Base-by-base conservation (phyloP, 192 early-diverging fungal species). In the Dimargaris cristalligena region DNA sequence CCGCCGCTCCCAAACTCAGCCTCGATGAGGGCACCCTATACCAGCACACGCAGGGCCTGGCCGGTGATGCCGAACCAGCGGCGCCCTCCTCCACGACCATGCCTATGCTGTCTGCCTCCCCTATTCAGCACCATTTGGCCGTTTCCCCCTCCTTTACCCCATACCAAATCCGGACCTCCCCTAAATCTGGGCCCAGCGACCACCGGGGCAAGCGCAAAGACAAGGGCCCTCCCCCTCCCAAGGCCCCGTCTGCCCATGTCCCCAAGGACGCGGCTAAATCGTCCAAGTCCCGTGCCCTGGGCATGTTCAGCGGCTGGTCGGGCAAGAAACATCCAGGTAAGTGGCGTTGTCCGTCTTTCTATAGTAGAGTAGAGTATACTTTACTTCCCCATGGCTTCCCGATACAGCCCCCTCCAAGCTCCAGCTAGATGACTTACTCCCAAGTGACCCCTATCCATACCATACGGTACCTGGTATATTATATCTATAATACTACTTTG, bases 271-370 rank as follows among this genome's bases (percentile, higher is more conserved):
- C 28, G 28, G 33, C 23, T 18, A 54, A 54, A 29, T 29, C 52
- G 4, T 54, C 52, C 23, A 28, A 33, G 4, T 54, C 52, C 29
- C 52, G 52, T 9, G 52, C 23, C 10, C 33, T 54, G 52, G 52
- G 52, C 10, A 54, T 54, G 52, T 54, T 54, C 28, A 54, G 52
- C 18, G 52, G 52, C 18, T 54, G 52, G 52, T 54, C 52, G 4
- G 29, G 52, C 32, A n/a, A 29, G 1, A 54, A 54, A 4, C 32
- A 54, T 4, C 6, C 26, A 6, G 52, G 33, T 0, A 54, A 54
- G 32, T 18, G 46, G 20, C 46, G 25, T 25, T 18, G 46, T 6
- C 33, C 52, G 16, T n/a, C n/a, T n/a, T n/a, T n/a, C n/a, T n/a
- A n/a, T n/a, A n/a, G n/a, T n/a, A n/a, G n/a, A n/a, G n/a, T n/a